Conservation (phyloP, 2,329 filamentous ascomycete genomes). For the Colletotrichum sp. region DNA sequence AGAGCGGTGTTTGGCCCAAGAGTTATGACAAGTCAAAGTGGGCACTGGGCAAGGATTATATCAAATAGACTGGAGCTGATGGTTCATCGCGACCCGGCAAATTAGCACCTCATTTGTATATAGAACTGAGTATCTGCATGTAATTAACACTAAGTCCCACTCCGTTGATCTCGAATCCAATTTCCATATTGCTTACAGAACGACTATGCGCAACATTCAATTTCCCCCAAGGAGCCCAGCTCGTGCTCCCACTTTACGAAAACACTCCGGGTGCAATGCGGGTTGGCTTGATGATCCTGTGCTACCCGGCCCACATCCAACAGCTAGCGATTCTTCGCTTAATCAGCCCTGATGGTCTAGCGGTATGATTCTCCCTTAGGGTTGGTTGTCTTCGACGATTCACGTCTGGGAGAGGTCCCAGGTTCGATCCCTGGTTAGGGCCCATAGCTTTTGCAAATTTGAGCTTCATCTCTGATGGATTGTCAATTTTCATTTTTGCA, state of each 20-base stretch:
- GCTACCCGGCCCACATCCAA: fast-evolving
- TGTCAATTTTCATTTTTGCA: neutral
- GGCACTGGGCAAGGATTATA: slow-evolving; percentile 4
- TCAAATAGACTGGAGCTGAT: neutral
- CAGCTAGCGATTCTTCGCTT: neutral
- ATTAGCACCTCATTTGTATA: neutral
- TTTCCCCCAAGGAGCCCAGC: fast-evolving
- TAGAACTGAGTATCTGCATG: neutral
- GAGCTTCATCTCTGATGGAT: fast-evolving
- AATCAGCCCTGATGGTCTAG: slow-evolving; percentile 14
- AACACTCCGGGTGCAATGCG: neutral
- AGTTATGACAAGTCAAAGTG: slow-evolving; percentile 20
- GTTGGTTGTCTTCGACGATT: neutral
- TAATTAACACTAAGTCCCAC: neutral
- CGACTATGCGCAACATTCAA: neutral
- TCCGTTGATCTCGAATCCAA: neutral
- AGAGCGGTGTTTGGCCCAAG: slow-evolving; percentile 40
- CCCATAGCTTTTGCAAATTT: neutral
- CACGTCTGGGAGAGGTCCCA: slow-evolving; percentile 3
- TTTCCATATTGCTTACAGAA: neutral
- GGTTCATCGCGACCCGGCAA: neutral
- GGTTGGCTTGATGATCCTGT: fast-evolving
- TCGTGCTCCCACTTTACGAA: neutral
- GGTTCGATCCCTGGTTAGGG: slow-evolving; percentile 16
- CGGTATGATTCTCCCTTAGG: slow-evolving; percentile 20